Percentiles rank a stretch among this genome's conserved stretches.
Evolutionary conservation across 345 rosid species (phyloP).

Genomic region (Citrus hindsii): DNA sequence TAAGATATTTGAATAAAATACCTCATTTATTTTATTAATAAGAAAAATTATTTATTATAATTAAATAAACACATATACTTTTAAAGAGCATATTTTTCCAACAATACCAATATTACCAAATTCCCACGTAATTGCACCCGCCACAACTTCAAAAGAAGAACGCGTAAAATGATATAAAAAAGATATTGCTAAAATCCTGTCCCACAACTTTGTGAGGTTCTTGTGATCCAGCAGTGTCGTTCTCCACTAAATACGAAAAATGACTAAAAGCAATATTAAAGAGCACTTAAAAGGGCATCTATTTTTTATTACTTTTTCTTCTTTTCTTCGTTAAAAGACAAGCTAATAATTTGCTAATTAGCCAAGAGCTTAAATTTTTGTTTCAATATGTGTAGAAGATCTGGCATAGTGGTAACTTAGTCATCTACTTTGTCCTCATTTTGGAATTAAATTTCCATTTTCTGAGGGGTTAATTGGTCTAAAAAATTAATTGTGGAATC

Average conservation of each 20-base stretch:
- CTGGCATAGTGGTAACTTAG: constrained; percentile 18
- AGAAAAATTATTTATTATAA: too few species aligned
- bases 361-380: neutral
- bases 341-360: neutral
- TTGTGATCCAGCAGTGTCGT: neutral
- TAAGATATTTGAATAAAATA: too few species aligned
- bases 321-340: neutral
- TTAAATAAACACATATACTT: too few species aligned
- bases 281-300: neutral
- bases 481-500: neutral
- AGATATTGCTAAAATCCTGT: neutral
- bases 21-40: too few species aligned
- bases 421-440: constrained; percentile 14
- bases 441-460: neutral
- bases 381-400: neutral
- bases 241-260: neutral
- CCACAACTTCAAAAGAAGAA: too few species aligned
- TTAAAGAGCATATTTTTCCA: too few species aligned
- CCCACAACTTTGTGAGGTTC: neutral
- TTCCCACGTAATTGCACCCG: too few species aligned
- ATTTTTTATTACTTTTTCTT: neutral
- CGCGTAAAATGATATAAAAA: neutral
- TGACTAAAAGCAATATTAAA: neutral
- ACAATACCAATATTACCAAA: too few species aligned
- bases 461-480: neutral